phyloP scores from a whole-genome alignment of 1,139 yeast species.

The Yamadazyma taylorii region DNA sequence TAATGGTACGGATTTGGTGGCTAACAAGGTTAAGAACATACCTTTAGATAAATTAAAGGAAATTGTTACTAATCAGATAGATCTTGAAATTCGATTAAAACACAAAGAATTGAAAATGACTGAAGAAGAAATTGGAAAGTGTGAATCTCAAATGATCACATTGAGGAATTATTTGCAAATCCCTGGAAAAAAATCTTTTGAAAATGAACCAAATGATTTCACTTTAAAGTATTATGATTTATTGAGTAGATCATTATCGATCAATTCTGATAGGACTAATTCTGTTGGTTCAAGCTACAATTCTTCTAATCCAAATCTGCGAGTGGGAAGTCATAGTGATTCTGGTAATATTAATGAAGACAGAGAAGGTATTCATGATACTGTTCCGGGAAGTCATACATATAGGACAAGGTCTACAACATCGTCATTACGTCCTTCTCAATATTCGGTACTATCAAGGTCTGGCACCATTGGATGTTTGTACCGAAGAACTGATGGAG shows the following conservation, averaged over 20 bases:
- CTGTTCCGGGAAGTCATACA: slow-evolving; percentile 20
- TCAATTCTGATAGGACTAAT: slow-evolving; percentile 29
- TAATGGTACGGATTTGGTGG: slow-evolving; percentile 14
- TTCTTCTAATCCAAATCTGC: background rate
- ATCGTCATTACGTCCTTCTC: slow-evolving; percentile 45
- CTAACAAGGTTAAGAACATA: slow-evolving; percentile 29
- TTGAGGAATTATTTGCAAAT: slow-evolving; percentile 55
- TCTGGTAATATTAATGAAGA: background rate
- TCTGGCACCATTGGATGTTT: slow-evolving; percentile 52
- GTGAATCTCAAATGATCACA: slow-evolving; percentile 59
- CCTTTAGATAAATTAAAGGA: slow-evolving; percentile 41
- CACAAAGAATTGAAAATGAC: slow-evolving; percentile 63
- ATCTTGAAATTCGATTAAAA: slow-evolving; percentile 67
- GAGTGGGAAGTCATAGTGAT: no score
- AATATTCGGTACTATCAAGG: slow-evolving; percentile 7
- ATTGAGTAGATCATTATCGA: slow-evolving; percentile 35
- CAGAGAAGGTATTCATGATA: background rate
- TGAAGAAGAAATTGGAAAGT: slow-evolving; percentile 63
- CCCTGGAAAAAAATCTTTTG: slow-evolving; percentile 35
- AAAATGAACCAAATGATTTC: slow-evolving; percentile 50
- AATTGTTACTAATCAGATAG: slow-evolving; percentile 52
- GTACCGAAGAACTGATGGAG: slow-evolving; percentile 71
- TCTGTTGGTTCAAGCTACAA: background rate
- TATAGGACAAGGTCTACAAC: slow-evolving; percentile 53
- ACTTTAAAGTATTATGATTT: slow-evolving; percentile 47